Evolutionary conservation across 176 grass and related monocot species (phyloP).

Genomic region (Oryza punctata): DNA sequence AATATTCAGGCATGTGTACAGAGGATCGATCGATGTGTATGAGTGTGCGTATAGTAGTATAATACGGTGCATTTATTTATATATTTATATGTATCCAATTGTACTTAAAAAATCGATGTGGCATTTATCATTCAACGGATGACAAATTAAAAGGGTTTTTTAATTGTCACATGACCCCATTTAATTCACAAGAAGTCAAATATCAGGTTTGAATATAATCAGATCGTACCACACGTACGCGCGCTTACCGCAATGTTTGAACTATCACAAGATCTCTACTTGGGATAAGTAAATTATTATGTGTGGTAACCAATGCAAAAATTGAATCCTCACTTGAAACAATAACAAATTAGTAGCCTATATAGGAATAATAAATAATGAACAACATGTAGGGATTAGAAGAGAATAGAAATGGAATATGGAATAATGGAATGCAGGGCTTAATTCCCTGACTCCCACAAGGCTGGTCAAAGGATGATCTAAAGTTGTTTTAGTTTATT

Average conservation of each 20-base stretch:
- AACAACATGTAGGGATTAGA: conserved; percentile 42
- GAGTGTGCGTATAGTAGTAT: too few relatives aligned
- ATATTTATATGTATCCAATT: not conserved
- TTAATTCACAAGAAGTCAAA: conserved; percentile 24
- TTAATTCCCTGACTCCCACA: conserved; percentile 52
- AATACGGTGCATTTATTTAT: too few relatives aligned
- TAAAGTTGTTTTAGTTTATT: not conserved
- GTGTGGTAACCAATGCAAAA: conserved; percentile 28
- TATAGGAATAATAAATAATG: conserved; percentile 38
- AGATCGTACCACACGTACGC: conserved; percentile 2
- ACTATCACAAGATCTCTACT: conserved; percentile 31
- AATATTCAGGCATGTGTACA: not conserved
- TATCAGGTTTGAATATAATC: not conserved
- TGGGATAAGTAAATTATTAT: conserved; percentile 47
- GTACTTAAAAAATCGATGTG: not conserved
- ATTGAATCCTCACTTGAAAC: conserved; percentile 15
- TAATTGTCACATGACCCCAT: not conserved
- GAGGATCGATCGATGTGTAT: too few relatives aligned
- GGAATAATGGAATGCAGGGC: conserved; percentile 44
- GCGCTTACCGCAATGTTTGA: conserved; percentile 43
- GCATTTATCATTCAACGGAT: not conserved
- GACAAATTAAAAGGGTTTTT: not conserved
- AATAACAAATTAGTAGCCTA: conserved; percentile 23
- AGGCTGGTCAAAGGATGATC: conserved; percentile 30
- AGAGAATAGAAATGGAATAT: conserved; percentile 59